Percentiles rank a stretch among this genome's conserved stretches.
Conservation (phyloP, 768 basidiomycete genomes). For the Chlorophyllum brunneum region DNA sequence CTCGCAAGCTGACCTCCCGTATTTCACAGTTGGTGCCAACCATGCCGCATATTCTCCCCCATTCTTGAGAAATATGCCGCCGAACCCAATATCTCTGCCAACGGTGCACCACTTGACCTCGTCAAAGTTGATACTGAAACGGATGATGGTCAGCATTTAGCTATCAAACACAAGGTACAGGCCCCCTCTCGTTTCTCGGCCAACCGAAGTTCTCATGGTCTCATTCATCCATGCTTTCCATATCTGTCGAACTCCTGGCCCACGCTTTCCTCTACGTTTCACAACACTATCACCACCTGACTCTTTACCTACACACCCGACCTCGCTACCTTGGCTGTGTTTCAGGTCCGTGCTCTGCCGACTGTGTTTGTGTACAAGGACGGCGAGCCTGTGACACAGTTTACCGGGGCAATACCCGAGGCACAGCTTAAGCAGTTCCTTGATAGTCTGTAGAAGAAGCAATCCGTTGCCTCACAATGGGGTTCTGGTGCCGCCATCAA, state of each 20-base stretch:
- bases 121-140: constrained; percentile 64
- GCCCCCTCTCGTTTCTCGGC: constrained; percentile 6
- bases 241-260: too few species aligned
- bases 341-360: constrained; percentile 69
- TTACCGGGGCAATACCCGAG: constrained; percentile 57
- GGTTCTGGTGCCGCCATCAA: constrained; percentile 2
- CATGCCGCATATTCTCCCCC: constrained; percentile 72
- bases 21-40: constrained; percentile 66
- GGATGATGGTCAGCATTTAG: constrained; percentile 51
- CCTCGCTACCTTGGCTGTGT: background rate
- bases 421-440: constrained; percentile 42
- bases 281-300: background rate
- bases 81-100: constrained; percentile 42
- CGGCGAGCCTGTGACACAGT: constrained; percentile 54
- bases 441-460: constrained; percentile 29
- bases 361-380: constrained; percentile 76
- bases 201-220: constrained; percentile 4
- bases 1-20: background rate
- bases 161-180: constrained; percentile 47
- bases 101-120: constrained; percentile 60
- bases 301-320: background rate
- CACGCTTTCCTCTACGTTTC: too few species aligned
- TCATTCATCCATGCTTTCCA: background rate
- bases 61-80: constrained; percentile 56
- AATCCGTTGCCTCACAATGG: background rate